A percentile compares a stretch with the other conserved stretches of the same genome.
Evolutionary conservation across 768 basidiomycete genomes (phyloP).

Genomic region (Leccinum longicurvipes): DNA sequence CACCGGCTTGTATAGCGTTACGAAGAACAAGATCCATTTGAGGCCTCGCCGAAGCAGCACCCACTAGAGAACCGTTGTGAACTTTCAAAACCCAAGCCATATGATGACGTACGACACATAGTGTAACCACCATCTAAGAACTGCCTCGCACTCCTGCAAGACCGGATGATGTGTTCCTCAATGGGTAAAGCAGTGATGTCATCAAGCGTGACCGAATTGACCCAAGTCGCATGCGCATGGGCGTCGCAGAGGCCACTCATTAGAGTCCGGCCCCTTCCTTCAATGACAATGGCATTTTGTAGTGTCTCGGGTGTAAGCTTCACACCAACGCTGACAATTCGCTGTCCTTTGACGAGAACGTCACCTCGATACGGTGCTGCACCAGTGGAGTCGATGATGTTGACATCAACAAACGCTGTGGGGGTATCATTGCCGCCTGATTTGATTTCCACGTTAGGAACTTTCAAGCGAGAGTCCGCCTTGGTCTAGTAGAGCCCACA

Average conservation of each 20-base stretch:
- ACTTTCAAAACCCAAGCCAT: not conserved
- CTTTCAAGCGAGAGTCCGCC: slow-evolving; percentile 19
- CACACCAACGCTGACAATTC: slow-evolving; percentile 28
- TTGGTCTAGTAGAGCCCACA: slow-evolving; percentile 16
- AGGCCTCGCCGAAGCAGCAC: slow-evolving; percentile 35
- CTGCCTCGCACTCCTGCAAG: slow-evolving; percentile 29
- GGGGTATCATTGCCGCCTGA: slow-evolving; percentile 18
- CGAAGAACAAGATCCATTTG: slow-evolving; percentile 34
- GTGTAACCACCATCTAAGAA: slow-evolving; percentile 38
- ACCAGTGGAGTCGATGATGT: slow-evolving; percentile 37
- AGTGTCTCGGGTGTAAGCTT: slow-evolving; percentile 21
- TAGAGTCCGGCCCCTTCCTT: slow-evolving; percentile 33
- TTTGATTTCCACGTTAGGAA: slow-evolving; percentile 24
- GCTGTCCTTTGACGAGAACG: slow-evolving; percentile 31
- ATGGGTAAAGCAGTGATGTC: slow-evolving; percentile 26
- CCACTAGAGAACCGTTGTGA: slow-evolving; percentile 17
- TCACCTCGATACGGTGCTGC: slow-evolving; percentile 32
- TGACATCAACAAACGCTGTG: slow-evolving; percentile 28
- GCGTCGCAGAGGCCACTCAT: slow-evolving; percentile 38
- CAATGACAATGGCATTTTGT: slow-evolving; percentile 20
- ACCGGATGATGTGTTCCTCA: slow-evolving; percentile 34
- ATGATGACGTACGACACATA: slow-evolving; percentile 30
- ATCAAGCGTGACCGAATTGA: slow-evolving; percentile 31
- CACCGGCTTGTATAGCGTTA: slow-evolving; percentile 32
- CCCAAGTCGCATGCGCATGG: slow-evolving; percentile 33